Percentiles rank a stretch among this genome's conserved stretches.
phyloP scores from a whole-genome alignment of 768 basidiomycete species.

The Serendipita sp. region DNA sequence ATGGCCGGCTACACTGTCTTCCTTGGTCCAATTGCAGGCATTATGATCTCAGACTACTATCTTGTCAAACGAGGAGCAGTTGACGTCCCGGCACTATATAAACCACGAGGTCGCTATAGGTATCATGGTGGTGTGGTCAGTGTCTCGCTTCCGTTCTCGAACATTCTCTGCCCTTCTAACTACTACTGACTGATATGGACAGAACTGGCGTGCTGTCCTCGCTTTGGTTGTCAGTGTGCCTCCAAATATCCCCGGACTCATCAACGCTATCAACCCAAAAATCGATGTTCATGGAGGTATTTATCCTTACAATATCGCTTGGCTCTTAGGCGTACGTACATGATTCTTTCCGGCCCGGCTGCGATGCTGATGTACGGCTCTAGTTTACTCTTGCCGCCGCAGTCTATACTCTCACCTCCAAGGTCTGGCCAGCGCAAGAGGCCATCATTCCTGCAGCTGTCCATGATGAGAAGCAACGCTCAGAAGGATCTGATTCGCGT shows the following conservation, averaged over 20 bases:
- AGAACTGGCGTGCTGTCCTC: slow-evolving; percentile 72
- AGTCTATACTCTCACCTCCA: slow-evolving; percentile 21
- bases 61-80: slow-evolving; percentile 52
- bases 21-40: slow-evolving; percentile 56
- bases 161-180: not conserved
- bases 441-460: slow-evolving; percentile 21
- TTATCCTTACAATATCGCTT: slow-evolving; percentile 53
- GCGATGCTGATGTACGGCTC: slow-evolving; percentile 1
- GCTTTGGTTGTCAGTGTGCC: slow-evolving; percentile 52
- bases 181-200: not conserved
- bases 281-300: slow-evolving; percentile 43
- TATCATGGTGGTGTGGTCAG: slow-evolving; percentile 60
- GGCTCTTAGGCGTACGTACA: slow-evolving; percentile 52
- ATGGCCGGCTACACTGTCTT: slow-evolving; percentile 79
- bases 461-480: not conserved
- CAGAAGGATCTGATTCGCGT: not conserved
- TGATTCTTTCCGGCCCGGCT: slow-evolving; percentile 1
- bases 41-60: slow-evolving; percentile 42
- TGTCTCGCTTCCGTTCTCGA: slow-evolving; percentile 10
- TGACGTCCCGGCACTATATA: slow-evolving; percentile 75
- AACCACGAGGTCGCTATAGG: slow-evolving; percentile 60
- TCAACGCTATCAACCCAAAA: slow-evolving; percentile 50
- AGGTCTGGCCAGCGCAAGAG: slow-evolving; percentile 24
- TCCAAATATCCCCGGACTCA: slow-evolving; percentile 61
- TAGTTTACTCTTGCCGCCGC: slow-evolving; percentile 22